Base-by-base conservation (phyloP, 345 rosid species). In the Aquilaria sinensis region DNA sequence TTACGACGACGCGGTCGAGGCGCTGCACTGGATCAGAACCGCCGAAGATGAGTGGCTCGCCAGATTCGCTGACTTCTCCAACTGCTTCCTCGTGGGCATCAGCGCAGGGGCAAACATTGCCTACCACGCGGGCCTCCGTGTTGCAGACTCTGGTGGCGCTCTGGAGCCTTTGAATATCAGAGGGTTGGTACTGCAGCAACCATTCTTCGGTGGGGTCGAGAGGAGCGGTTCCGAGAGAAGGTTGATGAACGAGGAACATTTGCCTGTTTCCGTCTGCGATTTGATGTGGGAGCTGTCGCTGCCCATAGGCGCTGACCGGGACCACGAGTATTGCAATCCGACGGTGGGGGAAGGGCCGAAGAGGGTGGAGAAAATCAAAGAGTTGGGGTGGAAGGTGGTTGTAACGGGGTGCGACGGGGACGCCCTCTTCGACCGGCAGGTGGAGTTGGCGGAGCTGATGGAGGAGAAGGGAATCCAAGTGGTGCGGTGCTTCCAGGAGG, bases 91-190 rank as follows among this genome's bases (percentile, higher is more conserved):
- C 0, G 78, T 78, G 87, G 98, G 98, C 0, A 69, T 77, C 30
- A 89, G 98, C 31, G 76, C 88, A 0, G 98, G 95, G 0, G 90
- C 86, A 4, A 89, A 89, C 53, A 81, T 89, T 1, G 87, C 76
- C 51, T 92, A 82, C 85, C 69, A 76, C n/a, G 75, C 83, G 2
- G 92, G 75, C 0, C 57, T 85, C 13, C 81, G 92, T 10, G 67
- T 81, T 0, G 37, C 53, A 6, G 52, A 47, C 8, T 51, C 74
- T 1, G 85, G 74, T 12, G 4, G 47, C 0, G 85, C 82, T 62
- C 64, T 85, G 6, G 54, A 68, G 0, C 89, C 89, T 0, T 12
- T 85, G 9, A 67, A 68, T 55, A 85, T 89, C 85, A 56, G 12
- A 69, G 95, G 95, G 74, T 51, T 51, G 29, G 13, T 51, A 51